These are phyloP conservation scores for Aspergillus versicolor DNA, from an alignment of 2,329 filamentous ascomycete genomes.

Conservation along the genomic window DNA sequence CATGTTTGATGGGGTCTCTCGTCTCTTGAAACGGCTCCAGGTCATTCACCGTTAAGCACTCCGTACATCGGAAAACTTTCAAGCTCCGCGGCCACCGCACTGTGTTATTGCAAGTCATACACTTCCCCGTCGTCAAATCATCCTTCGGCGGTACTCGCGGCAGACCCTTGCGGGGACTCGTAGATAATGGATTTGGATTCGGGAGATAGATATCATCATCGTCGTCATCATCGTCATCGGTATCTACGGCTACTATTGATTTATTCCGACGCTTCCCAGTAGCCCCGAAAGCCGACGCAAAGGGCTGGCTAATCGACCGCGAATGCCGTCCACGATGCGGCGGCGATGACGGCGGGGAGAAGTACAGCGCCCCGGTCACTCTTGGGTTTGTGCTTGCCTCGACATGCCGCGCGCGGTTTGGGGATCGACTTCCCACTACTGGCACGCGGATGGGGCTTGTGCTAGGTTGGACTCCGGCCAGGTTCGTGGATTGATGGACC, in stretches of 20 bases:
- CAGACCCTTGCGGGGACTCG: conserved; percentile 40
- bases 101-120: conserved; percentile 80
- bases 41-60: conserved; percentile 84
- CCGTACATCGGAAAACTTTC: conserved; percentile 75
- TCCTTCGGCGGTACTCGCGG: conserved; percentile 45
- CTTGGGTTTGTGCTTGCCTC: conserved; percentile 20
- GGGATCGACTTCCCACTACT: conserved; percentile 21
- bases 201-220: conserved; percentile 30
- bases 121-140: conserved; percentile 69
- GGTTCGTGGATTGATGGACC: conserved; percentile 26
- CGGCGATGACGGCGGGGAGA: conserved; percentile 19
- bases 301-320: conserved; percentile 77
- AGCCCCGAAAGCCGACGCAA: conserved; percentile 67
- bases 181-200: conserved; percentile 34
- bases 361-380: conserved; percentile 21
- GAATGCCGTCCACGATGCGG: conserved; percentile 45
- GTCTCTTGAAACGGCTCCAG: conserved; percentile 50
- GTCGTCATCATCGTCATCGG: conserved; percentile 41
- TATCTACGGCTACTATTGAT: conserved; percentile 47
- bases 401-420: conserved; percentile 26
- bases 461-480: conserved; percentile 20
- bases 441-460: conserved; percentile 17
- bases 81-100: conserved; percentile 76
- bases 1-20: conserved; percentile 18
- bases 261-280: conserved; percentile 54